Conservation (phyloP, 345 rosid genomes). For the Lepidium aucheri region DNA sequence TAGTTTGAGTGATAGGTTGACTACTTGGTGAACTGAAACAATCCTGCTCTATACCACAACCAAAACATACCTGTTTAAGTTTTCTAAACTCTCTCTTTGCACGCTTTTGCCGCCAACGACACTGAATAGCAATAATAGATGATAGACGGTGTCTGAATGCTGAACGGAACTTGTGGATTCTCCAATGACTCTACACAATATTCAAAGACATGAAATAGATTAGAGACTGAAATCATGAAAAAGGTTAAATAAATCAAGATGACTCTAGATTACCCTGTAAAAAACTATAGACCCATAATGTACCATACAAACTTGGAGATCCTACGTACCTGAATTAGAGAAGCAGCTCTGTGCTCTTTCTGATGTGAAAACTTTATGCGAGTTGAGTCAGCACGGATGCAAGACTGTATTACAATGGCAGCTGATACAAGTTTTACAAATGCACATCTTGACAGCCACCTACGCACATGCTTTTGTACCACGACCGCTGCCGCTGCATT, state of each 20-base stretch:
- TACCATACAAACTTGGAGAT: neutral
- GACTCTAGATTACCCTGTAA: neutral
- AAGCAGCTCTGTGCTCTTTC: conserved; percentile 68
- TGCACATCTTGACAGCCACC: conserved; percentile 46
- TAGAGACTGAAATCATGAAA: conserved; percentile 10
- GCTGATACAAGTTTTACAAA: conserved; percentile 49
- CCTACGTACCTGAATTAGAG: conserved; percentile 58
- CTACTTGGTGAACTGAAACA: neutral
- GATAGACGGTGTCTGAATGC: conserved; percentile 50
- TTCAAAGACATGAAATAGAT: conserved; percentile 1
- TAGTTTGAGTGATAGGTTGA: conserved; percentile 6
- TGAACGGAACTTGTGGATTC: conserved; percentile 56
- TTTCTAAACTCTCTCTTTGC: conserved; percentile 74
- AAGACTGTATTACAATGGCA: conserved; percentile 53
- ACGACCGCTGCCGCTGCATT: conserved; percentile 60
- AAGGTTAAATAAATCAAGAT: conserved; percentile 3
- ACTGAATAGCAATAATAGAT: conserved; percentile 71
- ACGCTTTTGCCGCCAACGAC: conserved; percentile 81
- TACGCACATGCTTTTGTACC: conserved; percentile 61
- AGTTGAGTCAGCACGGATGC: conserved; percentile 54
- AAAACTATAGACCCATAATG: neutral
- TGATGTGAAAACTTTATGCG: conserved; percentile 43
- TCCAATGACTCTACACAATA: conserved; percentile 66
- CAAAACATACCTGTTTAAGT: conserved; percentile 56
- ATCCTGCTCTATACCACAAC: conserved; percentile 3